Conservation (phyloP, 345 rosid genomes). For the Eucalyptus urophylla region DNA sequence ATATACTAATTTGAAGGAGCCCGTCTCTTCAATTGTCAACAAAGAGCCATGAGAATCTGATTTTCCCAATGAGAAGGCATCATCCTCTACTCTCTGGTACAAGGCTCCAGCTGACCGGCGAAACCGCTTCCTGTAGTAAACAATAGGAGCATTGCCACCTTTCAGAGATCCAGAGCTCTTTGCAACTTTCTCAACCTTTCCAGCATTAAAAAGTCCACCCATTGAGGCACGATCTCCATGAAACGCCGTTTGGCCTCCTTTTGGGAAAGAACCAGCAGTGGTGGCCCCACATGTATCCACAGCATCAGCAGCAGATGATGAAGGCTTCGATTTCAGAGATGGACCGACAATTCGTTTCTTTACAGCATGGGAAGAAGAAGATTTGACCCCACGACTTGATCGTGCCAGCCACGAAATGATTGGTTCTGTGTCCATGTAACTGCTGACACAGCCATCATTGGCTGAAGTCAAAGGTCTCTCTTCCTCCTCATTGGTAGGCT, state of each 20-base stretch:
- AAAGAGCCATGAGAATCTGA: slow-evolving; percentile 13
- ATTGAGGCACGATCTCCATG: slow-evolving; percentile 10
- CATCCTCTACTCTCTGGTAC: neutral
- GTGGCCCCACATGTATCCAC: slow-evolving; percentile 6
- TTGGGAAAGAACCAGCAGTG: slow-evolving; percentile 5
- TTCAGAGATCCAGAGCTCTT: slow-evolving; percentile 15
- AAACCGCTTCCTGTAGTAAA: slow-evolving; percentile 73
- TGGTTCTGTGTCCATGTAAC: slow-evolving; percentile 72
- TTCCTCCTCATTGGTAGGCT: slow-evolving; percentile 18
- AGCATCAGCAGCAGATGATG: slow-evolving; percentile 6
- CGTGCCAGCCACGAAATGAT: slow-evolving; percentile 89
- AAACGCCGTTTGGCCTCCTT: slow-evolving; percentile 10
- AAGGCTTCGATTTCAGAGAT: neutral
- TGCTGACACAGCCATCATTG: slow-evolving; percentile 39
- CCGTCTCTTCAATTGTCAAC: slow-evolving; percentile 11
- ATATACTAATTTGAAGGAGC: neutral
- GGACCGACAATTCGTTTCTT: slow-evolving; percentile 31
- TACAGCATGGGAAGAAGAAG: slow-evolving; percentile 33
- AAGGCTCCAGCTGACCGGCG: slow-evolving; percentile 17
- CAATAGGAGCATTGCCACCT: slow-evolving; percentile 44
- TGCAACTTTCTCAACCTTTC: slow-evolving; percentile 13
- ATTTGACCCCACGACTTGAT: slow-evolving; percentile 21
- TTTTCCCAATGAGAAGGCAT: slow-evolving; percentile 1
- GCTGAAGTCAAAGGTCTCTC: slow-evolving; percentile 20
- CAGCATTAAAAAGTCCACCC: slow-evolving; percentile 11